Evolutionary conservation across 2,329 filamentous ascomycete species (phyloP).

Genomic region (Stenocarpella maydis): DNA sequence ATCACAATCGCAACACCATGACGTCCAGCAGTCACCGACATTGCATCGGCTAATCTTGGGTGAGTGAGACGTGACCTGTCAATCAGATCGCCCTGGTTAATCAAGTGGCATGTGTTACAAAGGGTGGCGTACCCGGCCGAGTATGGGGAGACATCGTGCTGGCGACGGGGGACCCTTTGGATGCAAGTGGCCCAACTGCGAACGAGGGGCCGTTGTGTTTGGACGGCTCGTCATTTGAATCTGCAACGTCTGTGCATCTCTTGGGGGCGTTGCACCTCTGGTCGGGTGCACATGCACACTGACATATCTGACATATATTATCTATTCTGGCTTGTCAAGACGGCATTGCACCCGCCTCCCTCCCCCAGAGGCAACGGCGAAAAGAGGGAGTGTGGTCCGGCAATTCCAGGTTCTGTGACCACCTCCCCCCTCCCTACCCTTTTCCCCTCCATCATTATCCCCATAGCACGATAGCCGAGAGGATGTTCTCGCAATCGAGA

Average conservation of each 20-base stretch:
- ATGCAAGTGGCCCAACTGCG: background rate
- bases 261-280: background rate
- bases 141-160: too few species aligned
- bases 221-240: background rate
- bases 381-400: background rate
- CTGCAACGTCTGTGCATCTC: constrained; percentile 9
- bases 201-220: background rate
- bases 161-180: background rate
- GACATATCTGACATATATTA: background rate
- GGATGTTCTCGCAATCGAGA: background rate
- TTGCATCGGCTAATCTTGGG: background rate
- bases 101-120: background rate
- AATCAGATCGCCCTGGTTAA: background rate
- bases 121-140: background rate
- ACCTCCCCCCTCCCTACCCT: background rate
- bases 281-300: background rate
- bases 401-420: background rate
- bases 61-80: constrained; percentile 17
- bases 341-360: background rate
- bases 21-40: background rate
- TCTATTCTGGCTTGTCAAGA: background rate
- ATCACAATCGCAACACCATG: background rate
- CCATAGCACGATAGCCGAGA: background rate
- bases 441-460: background rate
- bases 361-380: background rate